Conservation (phyloP, 225 moss, liverwort and hornwort genomes). For the Marchantia paleacea region DNA sequence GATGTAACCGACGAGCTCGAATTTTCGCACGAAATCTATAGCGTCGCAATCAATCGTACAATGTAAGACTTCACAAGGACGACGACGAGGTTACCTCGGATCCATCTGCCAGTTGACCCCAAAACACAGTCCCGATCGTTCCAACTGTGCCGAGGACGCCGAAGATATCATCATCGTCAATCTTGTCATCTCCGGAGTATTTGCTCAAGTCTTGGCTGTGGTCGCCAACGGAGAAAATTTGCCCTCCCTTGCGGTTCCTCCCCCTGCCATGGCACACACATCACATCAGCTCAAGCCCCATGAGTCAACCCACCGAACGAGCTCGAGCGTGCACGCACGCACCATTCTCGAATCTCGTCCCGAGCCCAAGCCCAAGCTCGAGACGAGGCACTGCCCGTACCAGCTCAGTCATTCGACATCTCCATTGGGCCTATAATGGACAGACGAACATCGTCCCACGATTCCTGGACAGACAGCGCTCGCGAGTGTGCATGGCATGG, state of each 20-base stretch:
- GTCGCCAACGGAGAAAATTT: constrained; percentile 32
- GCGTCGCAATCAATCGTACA: no score
- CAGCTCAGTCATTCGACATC: no score
- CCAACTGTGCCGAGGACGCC: constrained; percentile 22
- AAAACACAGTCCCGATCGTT: constrained; percentile 30
- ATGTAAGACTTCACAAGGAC: no score
- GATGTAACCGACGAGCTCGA: not conserved
- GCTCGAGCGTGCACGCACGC: no score
- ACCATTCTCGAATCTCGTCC: no score
- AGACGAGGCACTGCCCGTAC: not conserved
- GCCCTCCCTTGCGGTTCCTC: constrained; percentile 14
- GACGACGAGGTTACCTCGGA: constrained; percentile 18
- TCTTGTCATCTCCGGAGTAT: not conserved
- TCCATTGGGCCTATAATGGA: no score
- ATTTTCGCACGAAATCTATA: no score
- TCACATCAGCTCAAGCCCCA: not conserved
- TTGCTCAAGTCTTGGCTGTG: constrained; percentile 14
- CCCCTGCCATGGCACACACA: not conserved
- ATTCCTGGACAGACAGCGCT: not conserved
- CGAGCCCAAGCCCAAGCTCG: not conserved
- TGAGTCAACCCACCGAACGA: not conserved
- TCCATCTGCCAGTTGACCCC: constrained; percentile 37
- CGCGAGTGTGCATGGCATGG: no score
- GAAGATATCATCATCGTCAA: constrained; percentile 16
- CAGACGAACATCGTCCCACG: not conserved